Base-by-base conservation (phyloP, 768 basidiomycete species). In the Sarcodon sp. region DNA sequence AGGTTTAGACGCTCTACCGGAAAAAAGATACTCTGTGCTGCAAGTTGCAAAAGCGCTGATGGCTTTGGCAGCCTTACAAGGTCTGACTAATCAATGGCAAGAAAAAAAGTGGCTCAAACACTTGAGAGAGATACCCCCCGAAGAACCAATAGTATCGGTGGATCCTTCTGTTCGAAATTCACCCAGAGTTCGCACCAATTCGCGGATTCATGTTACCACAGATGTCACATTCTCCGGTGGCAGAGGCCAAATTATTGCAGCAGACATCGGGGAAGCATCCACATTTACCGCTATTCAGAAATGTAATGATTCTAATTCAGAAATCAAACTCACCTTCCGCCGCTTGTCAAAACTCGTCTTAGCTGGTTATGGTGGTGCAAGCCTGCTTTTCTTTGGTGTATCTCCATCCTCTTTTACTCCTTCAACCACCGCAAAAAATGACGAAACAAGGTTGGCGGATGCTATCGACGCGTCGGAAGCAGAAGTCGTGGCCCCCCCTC, bases 291-390 rank as follows among this genome's bases (percentile, higher is more conserved):
- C 55, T 15, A 39, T 41, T 27, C 35, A 35, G 5, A 38, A 57
- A 55, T 44, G 50, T 54, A 16, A 48, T 56, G 13, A 65, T 8
- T 63, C 70, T 8, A 63, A 72, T 51, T 52, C 67, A 1, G 79
- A 83, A 44, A 66, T 87, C 48, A 83, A 82, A 57, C 60, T 71
- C 15, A 85, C 82, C 9, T 64, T 90, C n/a, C 76, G 86, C 21
- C 73, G 88, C 9, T 69, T 87, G 35, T 87, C 85, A 11, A 87
- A 88, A 61, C 77, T 91, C 66, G 83, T 85, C 1, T 68, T 91
- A 6, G 87, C 85, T 1, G 85, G 87, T 3, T 90, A 91, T 54
- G 88, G 87, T 11, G 88, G 88, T 1, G 80, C 87, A 0, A 80
- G 78, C 43, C 69, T 89, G 31, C 63, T 88, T 34, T 89, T 91